Conservation (phyloP, 306 rosid species). For the Chamaecrista fasciculata region DNA sequence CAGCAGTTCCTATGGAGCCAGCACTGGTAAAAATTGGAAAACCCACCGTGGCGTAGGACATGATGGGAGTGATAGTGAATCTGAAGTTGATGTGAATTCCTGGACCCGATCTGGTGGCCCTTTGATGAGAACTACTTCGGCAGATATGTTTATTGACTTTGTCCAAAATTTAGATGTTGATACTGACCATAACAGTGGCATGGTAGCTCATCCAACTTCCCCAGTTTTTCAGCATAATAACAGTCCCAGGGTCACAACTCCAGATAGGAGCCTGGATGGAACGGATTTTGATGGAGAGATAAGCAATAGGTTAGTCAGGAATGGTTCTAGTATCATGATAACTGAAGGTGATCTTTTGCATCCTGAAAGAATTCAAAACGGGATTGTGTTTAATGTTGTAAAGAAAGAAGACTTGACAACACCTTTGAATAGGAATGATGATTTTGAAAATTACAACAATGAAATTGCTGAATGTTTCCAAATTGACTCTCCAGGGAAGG, state of each 20-base stretch:
- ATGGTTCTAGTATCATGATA: slow-evolving; percentile 56
- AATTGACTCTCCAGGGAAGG: slow-evolving; percentile 63
- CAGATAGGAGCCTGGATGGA: slow-evolving; percentile 57
- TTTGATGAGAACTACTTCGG: slow-evolving; percentile 86
- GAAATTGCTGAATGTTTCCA: slow-evolving; percentile 71
- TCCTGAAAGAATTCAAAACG: slow-evolving; percentile 79
- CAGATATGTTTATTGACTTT: slow-evolving; percentile 71
- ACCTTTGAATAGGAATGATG: slow-evolving; percentile 47
- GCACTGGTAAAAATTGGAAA: slow-evolving; percentile 45
- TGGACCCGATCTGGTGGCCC: slow-evolving; percentile 99
- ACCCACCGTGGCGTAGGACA: slow-evolving; percentile 44
- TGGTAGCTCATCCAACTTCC: slow-evolving; percentile 39
- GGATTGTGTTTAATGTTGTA: slow-evolving; percentile 78
- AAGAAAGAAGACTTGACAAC: slow-evolving; percentile 72
- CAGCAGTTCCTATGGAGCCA: slow-evolving; percentile 31
- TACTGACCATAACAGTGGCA: slow-evolving; percentile 50
- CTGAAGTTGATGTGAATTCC: slow-evolving; percentile 58
- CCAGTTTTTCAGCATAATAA: slow-evolving; percentile 39
- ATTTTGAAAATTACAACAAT: slow-evolving; percentile 47
- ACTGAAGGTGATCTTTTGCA: slow-evolving; percentile 90
- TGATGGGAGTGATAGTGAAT: slow-evolving; percentile 79
- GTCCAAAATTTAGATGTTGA: slow-evolving; percentile 74
- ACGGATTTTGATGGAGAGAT: slow-evolving; percentile 52
- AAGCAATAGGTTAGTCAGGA: slow-evolving; percentile 41
- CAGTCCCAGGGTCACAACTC: slow-evolving; percentile 49